Base-by-base conservation (phyloP, 495 filamentous ascomycete species). In the Lineolata rhizophorae region DNA sequence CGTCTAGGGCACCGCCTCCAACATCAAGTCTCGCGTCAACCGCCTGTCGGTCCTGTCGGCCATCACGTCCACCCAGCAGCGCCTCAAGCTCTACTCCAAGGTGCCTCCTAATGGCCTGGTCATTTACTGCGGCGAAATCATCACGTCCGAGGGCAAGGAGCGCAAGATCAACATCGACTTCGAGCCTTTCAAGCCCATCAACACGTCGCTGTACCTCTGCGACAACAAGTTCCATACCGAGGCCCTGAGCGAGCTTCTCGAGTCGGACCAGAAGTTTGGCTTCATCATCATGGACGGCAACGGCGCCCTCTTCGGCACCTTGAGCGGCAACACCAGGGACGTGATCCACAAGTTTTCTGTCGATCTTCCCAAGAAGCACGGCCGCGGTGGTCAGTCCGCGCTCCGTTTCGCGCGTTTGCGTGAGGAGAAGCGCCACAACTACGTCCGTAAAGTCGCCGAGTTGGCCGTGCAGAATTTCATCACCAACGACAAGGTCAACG, bases 261-360 rank as follows among this genome's bases (percentile, higher is more conserved):
- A 95, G 56, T 92, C 84, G 3, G 87, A 97, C 53, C 84, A 91
- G 60, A 92, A 91, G 57, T 97, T 97, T 47, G 87, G 87, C 21
- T 97, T 97, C 54, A 97, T 97, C 48, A 70, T 97, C 55, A 97
- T 97, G 90, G 87, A 95, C 48, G 87, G 87, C 58, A 95, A 94
- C 54, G 87, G 87, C 37, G 78, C 87, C 3, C 69, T 97, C 15
- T 97, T 97, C 48, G 87, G 90, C 32, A 95, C 87, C 1, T 62
- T 97, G 13, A 90, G 80, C 46, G 87, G 87, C 32, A 97, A 97
- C 53, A 97, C 90, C 18, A 67, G 87, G 40, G 87, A 97, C 41
- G 64, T 95, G n/a, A 62, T 95, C 17, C 90, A 95, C 60, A 94
- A 95, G 55, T 84, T 97, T 57, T 72, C 69, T 5, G 87, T 97